Base-by-base conservation (phyloP, 2,329 filamentous ascomycete species). In the Diaporthe helianthi region DNA sequence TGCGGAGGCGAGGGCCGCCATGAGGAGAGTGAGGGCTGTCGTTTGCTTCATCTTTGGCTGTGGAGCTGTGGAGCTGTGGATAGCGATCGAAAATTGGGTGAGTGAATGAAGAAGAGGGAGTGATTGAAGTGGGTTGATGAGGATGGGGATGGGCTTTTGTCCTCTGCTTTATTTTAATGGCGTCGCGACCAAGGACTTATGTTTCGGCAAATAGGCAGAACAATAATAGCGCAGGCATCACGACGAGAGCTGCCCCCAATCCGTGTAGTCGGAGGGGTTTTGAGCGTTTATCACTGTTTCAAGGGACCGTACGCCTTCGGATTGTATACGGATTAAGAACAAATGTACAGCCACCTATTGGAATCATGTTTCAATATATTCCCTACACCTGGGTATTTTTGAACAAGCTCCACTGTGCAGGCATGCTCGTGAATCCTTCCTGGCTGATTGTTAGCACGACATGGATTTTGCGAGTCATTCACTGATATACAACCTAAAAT, bases 1-100 rank as follows among this genome's bases (percentile, higher is more conserved):
- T 46, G 58, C 58, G n/a, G 41, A 61, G 41, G 58, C 58, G 41
- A 47, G 19, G 7, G 41, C 58, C 41, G 58, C 58, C 58, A 61
- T 61, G 58, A 61, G 19, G 1, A 61, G 13, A 12, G 58, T 26
- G 19, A 61, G 2, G 26, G 58, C 58, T 12, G 19, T 31, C 19
- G 26, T 36, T 33, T 61, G 58, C 58, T 61, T 47, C 58, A 61
- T 61, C 12, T 22, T 47, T 41, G 5, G n/a, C 15, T 33, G 29
- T 9, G 7, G 58, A 10, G n/a, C 15, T 33, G 29, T 9, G 7
- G 41, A 6, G 22, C 53, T 55, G 2, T 24, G 1, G 53, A 7
- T 0, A 33, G 33, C 1, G 12, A 2, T n/a, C 29, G 41, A 22
- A 12, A 12, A 44, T 19, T 38, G 4, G 7, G 3, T 61, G 38